Percentiles rank a stretch among this genome's conserved stretches.
Conservation (phyloP, 2,329 filamentous ascomycete species). For the Aaosphaeria arxii region DNA sequence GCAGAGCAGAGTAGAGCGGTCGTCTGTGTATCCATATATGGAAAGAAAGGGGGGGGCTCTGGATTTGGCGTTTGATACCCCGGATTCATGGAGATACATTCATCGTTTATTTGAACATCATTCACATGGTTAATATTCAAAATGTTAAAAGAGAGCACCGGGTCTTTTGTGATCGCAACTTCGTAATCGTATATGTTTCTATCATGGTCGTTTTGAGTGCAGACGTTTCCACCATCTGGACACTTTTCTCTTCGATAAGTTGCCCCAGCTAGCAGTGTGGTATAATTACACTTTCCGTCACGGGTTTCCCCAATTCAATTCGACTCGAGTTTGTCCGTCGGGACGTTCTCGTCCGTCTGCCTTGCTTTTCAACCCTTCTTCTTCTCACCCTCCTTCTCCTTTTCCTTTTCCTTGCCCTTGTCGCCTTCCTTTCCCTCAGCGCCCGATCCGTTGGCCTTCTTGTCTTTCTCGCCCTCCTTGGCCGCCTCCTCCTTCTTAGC, state of each 20-base stretch:
- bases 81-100: neutral
- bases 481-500: conserved; percentile 57
- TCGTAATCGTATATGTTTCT: too few relatives aligned
- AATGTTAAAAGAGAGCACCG: neutral
- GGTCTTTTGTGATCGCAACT: too few relatives aligned
- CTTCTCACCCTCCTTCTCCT: conserved; percentile 52
- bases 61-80: conserved; percentile 1
- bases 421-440: conserved; percentile 49
- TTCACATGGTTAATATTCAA: neutral
- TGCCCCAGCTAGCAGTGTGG: too few relatives aligned
- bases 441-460: conserved; percentile 54
- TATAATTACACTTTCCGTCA: too few relatives aligned
- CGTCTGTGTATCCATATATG: too few relatives aligned
- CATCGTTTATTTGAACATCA: neutral
- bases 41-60: neutral
- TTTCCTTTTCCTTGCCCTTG: conserved; percentile 58
- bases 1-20: too few relatives aligned
- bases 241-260: too few relatives aligned
- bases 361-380: conserved; percentile 52
- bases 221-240: too few relatives aligned
- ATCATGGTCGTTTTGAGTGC: too few relatives aligned
- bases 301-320: neutral
- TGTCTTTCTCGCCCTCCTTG: conserved; percentile 65
- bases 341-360: too few relatives aligned
- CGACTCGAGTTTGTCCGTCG: neutral